These are phyloP conservation scores for Oryza rufipogon DNA, from an alignment of 176 grass and related monocot species.

Conservation along the genomic window DNA sequence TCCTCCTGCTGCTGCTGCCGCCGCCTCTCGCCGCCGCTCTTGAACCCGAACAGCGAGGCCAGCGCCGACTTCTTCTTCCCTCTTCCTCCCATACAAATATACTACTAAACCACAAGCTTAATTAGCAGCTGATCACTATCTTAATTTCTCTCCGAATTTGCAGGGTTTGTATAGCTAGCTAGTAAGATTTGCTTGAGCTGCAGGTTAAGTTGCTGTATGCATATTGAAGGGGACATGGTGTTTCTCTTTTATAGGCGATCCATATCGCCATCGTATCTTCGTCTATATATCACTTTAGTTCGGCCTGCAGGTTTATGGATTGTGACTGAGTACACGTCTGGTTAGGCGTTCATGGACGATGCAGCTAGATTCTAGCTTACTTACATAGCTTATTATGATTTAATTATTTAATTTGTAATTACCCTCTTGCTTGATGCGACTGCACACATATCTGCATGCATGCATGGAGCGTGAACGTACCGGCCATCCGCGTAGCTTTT, in stretches of 20 bases:
- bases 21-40: background rate
- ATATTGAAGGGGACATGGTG: background rate
- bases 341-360: too few species aligned
- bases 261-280: too few species aligned
- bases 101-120: too few species aligned
- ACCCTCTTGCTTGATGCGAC: background rate
- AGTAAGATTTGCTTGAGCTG: background rate
- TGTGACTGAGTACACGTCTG: too few species aligned
- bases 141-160: too few species aligned
- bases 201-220: background rate
- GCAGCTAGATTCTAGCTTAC: background rate
- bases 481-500: background rate
- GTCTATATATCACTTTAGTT: background rate
- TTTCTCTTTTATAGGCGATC: background rate
- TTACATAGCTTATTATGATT: background rate
- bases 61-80: background rate
- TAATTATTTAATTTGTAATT: background rate
- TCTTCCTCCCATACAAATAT: background rate
- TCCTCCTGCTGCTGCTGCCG: too few species aligned
- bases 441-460: background rate
- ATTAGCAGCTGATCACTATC: too few species aligned
- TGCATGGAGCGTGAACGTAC: background rate
- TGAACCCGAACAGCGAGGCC: background rate
- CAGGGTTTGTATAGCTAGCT: too few species aligned
- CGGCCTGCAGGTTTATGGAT: too few species aligned